Evolutionary conservation across 306 rosid genomes (phyloP).

Genomic region (Fragaria ananassa): DNA sequence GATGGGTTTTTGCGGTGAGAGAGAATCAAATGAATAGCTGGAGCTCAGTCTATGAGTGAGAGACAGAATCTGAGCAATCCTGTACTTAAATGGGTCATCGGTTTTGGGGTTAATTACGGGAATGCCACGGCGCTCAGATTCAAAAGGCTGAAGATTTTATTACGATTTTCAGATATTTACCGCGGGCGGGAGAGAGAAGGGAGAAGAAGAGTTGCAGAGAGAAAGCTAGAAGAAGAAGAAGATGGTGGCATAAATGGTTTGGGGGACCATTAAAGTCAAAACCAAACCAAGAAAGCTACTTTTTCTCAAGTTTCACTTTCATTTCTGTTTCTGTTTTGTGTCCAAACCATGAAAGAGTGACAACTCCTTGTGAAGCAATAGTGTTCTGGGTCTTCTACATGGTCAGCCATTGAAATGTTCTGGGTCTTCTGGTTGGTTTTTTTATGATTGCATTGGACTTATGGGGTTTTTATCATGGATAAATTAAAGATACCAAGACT

Average conservation of each 20-base stretch:
- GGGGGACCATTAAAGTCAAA: conserved; percentile 15
- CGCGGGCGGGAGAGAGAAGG: conserved; percentile 15
- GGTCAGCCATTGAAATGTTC: conserved; percentile 5
- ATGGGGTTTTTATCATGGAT: background rate
- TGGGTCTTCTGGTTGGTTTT: background rate
- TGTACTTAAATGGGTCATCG: conserved; percentile 7
- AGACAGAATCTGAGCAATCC: conserved; percentile 12
- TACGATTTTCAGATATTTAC: background rate
- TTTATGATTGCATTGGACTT: background rate
- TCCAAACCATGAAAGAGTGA: background rate
- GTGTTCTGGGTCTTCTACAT: background rate
- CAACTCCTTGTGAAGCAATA: background rate
- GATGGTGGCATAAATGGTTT: background rate
- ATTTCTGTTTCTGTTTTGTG: background rate
- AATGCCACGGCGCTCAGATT: conserved; percentile 39
- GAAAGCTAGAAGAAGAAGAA: background rate
- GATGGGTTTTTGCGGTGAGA: background rate
- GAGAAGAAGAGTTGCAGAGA: background rate
- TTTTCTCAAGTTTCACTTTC: background rate
- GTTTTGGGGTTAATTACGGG: conserved; percentile 25
- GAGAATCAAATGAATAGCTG: background rate
- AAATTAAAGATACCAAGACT: background rate
- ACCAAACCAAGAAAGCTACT: conserved; percentile 13
- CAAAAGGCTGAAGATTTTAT: background rate
- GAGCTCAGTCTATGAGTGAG: conserved; percentile 9